Percentiles rank a stretch among this genome's conserved stretches.
phyloP scores from a whole-genome alignment of 352 stramenopile species.

The Sclerospora graminicola region DNA sequence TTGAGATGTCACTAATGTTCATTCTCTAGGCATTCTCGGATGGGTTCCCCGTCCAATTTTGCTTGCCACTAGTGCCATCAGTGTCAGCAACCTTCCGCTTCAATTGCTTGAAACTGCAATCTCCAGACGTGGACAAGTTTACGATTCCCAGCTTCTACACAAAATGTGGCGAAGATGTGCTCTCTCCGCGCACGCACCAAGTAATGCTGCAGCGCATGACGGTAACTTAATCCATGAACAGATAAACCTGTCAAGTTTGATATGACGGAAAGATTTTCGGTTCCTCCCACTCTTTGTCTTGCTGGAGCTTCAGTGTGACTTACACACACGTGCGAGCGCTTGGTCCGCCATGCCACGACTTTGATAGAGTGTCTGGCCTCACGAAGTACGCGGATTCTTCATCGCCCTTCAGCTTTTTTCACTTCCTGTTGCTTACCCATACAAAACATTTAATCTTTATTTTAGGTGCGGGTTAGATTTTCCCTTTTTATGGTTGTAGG shows the following conservation, averaged over 20 bases:
- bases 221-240: constrained; percentile 5
- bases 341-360: no score
- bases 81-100: constrained; percentile 55
- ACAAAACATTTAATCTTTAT: no score
- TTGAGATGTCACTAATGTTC: not conserved
- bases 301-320: no score
- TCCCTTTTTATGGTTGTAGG: not conserved
- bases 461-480: no score
- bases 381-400: no score
- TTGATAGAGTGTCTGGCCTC: no score
- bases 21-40: constrained; percentile 25
- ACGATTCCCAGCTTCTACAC: constrained; percentile 25
- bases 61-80: constrained; percentile 52
- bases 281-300: no score
- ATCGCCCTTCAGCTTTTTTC: no score
- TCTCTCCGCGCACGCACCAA: constrained; percentile 47
- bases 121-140: constrained; percentile 23
- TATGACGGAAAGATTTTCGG: no score
- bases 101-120: constrained; percentile 31
- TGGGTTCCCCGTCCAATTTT: constrained; percentile 65
- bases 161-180: constrained; percentile 27
- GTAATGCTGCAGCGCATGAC: constrained; percentile 49
- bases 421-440: no score
- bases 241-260: no score
- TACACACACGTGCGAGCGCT: no score